Evolutionary conservation across 805 yeast genomes (phyloP).

Genomic region (Hanseniaspora vineae): DNA sequence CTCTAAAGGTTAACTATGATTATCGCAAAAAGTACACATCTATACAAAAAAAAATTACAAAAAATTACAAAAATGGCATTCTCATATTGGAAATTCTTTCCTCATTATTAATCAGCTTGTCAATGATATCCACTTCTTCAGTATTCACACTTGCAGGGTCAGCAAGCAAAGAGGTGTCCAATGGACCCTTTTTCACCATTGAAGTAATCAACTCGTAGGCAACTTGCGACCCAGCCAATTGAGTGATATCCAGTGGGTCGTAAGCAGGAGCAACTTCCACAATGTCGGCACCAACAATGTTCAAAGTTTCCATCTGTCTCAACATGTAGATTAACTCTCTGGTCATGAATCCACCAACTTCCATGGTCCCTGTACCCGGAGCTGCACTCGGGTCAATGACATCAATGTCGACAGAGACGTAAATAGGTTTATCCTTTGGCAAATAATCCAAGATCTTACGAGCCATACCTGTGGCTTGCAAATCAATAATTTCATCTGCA

Average conservation of each 20-base stretch:
- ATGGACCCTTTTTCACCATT: conserved; percentile 52
- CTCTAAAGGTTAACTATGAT: no score
- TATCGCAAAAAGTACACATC: no score
- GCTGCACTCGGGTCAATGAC: conserved; percentile 61
- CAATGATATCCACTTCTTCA: background rate
- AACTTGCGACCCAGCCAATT: conserved; percentile 57
- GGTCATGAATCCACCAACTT: conserved; percentile 61
- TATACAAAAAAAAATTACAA: no score
- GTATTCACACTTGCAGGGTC: background rate
- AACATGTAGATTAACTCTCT: conserved; percentile 48
- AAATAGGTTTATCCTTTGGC: conserved; percentile 53
- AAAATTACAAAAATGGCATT: background rate
- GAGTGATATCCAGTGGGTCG: conserved; percentile 52
- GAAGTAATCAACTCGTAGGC: conserved; percentile 58
- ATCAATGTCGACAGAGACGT: conserved; percentile 53
- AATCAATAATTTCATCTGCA: conserved; percentile 63
- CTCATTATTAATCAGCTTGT: background rate
- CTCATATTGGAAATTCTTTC: background rate
- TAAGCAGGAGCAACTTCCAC: conserved; percentile 61
- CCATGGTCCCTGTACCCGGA: conserved; percentile 72
- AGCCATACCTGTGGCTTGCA: conserved; percentile 42
- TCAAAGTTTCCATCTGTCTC: conserved; percentile 47
- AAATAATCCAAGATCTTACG: conserved; percentile 38
- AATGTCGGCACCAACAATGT: conserved; percentile 60
- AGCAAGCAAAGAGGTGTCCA: conserved; percentile 4